Evolutionary conservation across 805 yeast species (phyloP).

Genomic region (Starmerella riodocensis): DNA sequence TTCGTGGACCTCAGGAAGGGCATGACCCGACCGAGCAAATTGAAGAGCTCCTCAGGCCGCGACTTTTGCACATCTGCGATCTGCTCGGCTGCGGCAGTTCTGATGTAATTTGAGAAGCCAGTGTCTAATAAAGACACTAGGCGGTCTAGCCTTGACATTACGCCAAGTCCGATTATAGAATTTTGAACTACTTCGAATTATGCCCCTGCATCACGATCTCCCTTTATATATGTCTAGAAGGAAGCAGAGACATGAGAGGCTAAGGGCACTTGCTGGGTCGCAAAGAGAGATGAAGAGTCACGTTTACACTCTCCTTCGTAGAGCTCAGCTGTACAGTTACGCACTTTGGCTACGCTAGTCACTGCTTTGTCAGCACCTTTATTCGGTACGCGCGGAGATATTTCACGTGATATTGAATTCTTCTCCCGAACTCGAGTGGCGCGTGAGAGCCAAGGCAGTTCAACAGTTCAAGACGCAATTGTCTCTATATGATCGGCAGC

Average conservation of each 20-base stretch:
- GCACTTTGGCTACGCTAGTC: no score
- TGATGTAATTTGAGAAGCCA: slow-evolving; percentile 83
- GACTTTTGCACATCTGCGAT: slow-evolving; percentile 83
- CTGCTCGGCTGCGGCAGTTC: slow-evolving; percentile 96
- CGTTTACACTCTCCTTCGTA: no score
- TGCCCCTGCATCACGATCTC: not conserved
- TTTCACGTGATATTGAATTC: no score
- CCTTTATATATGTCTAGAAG: slow-evolving; percentile 2
- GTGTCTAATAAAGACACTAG: slow-evolving; percentile 53
- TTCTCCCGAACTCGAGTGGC: no score
- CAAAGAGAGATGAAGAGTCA: not conserved
- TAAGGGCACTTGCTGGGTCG: slow-evolving; percentile 1
- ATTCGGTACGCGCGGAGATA: no score
- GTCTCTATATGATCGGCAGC: no score
- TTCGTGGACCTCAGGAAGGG: slow-evolving; percentile 70
- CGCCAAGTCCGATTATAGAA: not conserved
- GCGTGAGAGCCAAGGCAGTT: no score
- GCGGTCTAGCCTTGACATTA: slow-evolving; percentile 25
- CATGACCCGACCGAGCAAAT: slow-evolving; percentile 72
- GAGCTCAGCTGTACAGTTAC: no score
- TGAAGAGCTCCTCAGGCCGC: slow-evolving; percentile 85
- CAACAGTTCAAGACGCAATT: no score
- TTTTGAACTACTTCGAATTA: not conserved
- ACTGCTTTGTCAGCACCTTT: no score
- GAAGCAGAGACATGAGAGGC: no score